A percentile compares a stretch with the other conserved stretches of the same genome.
These are phyloP conservation scores for Neocatenulostroma microsporum DNA, from an alignment of 2,329 filamentous ascomycete genomes.

Conservation along the genomic window DNA sequence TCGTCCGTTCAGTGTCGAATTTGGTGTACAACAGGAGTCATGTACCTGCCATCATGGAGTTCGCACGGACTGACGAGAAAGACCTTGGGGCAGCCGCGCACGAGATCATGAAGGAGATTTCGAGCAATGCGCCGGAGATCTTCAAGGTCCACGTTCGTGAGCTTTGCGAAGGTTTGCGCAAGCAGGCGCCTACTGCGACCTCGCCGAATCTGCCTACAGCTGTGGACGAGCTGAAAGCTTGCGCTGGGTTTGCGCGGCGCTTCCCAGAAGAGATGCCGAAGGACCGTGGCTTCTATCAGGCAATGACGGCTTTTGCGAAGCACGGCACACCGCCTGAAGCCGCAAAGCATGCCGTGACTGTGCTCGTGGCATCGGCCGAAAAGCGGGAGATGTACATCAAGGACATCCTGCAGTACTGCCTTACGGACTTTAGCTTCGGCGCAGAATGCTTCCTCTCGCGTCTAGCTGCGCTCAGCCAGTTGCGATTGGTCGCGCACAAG, in stretches of 20 bases:
- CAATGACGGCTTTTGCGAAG: constrained; percentile 73
- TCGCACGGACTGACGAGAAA: constrained; percentile 74
- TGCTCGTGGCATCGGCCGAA: constrained; percentile 70
- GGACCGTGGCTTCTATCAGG: constrained; percentile 71
- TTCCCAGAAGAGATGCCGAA: constrained; percentile 76
- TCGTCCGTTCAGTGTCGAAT: constrained; percentile 75
- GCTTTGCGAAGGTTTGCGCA: constrained; percentile 76
- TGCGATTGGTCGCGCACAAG: constrained; percentile 66
- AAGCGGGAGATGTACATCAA: constrained; percentile 78
- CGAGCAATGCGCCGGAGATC: constrained; percentile 76
- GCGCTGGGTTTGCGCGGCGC: constrained; percentile 80
- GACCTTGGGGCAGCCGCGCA: constrained; percentile 72
- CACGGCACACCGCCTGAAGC: constrained; percentile 73
- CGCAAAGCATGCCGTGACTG: constrained; percentile 88
- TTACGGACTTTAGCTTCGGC: constrained; percentile 66
- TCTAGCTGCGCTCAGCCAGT: constrained; percentile 62
- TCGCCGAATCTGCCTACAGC: constrained; percentile 62
- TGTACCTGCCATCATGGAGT: constrained; percentile 80
- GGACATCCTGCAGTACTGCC: constrained; percentile 68
- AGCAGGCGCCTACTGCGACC: constrained; percentile 65
- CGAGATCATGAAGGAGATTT: constrained; percentile 86
- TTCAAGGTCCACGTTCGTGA: constrained; percentile 90
- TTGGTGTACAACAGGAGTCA: constrained; percentile 93
- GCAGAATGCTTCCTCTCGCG: constrained; percentile 66
- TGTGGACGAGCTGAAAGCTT: constrained; percentile 90